Conservation (phyloP, 73 alveolate genomes). For the Tetrahymena elliotti region DNA sequence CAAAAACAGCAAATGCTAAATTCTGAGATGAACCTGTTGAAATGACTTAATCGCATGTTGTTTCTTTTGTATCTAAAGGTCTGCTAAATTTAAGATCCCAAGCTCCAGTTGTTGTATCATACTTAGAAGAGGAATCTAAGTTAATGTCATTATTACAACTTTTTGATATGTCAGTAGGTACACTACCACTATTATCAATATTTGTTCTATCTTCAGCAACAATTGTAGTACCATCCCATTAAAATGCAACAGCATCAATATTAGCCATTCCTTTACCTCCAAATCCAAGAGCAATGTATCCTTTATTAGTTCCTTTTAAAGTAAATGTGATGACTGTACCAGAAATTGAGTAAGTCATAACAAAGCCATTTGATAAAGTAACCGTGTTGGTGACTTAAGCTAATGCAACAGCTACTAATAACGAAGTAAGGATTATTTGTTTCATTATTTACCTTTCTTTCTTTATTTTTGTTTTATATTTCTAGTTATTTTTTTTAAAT, state of each 20-base stretch:
- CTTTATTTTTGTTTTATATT: background rate
- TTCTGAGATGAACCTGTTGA: background rate
- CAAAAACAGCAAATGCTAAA: background rate
- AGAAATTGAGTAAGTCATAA: background rate
- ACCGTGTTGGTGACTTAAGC: background rate
- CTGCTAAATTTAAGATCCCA: background rate
- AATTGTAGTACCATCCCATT: background rate
- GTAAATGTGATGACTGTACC: background rate
- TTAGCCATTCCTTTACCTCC: background rate
- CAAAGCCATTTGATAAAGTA: background rate
- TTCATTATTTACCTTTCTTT: too few relatives aligned
- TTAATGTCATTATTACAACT: background rate
- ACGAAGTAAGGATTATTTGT: background rate
- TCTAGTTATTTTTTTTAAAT: background rate
- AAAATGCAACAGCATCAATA: background rate
- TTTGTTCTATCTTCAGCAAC: background rate
- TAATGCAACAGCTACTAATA: background rate
- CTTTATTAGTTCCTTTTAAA: background rate
- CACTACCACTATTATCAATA: background rate
- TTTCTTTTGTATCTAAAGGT: background rate
- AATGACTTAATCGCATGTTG: background rate
- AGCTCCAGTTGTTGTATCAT: background rate
- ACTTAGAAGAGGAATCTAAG: background rate
- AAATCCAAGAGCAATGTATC: background rate
- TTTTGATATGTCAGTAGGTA: background rate